These are phyloP conservation scores for Pyrenopolyporus hunteri DNA, from an alignment of 495 filamentous ascomycete genomes.

Conservation along the genomic window DNA sequence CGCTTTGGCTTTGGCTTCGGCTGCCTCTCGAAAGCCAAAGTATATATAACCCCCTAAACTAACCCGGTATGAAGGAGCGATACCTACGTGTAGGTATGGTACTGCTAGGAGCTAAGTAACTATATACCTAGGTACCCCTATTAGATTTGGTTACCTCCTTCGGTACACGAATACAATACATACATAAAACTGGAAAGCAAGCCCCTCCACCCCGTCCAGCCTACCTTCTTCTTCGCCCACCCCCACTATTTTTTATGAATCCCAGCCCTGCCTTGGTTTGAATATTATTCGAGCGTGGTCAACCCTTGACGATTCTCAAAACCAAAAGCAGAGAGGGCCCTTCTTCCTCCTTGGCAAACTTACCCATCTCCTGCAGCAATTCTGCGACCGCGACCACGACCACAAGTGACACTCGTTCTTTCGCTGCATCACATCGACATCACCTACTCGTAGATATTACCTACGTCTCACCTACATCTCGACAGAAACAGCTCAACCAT, in stretches of 20 bases:
- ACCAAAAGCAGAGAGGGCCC: conserved; percentile 14
- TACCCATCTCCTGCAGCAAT: conserved; percentile 21
- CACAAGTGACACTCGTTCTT: conserved; percentile 26
- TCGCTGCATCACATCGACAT: conserved; percentile 5
- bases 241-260: conserved; percentile 33
- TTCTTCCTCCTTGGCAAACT: conserved; percentile 33
- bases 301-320: conserved; percentile 27
- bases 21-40: too few relatives aligned
- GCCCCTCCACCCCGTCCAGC: too few relatives aligned
- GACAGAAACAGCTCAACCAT: conserved; percentile 27
- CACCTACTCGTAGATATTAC: not conserved
- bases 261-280: conserved; percentile 37
- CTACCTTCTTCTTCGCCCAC: too few relatives aligned
- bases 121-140: not conserved
- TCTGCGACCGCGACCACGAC: conserved; percentile 23
- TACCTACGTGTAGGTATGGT: too few relatives aligned
- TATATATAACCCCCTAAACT: too few relatives aligned
- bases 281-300: conserved; percentile 21
- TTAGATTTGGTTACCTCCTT: conserved; percentile 8
- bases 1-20: too few relatives aligned
- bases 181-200: not conserved
- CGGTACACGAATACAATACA: not conserved
- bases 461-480: too few relatives aligned
- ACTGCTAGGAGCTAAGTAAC: too few relatives aligned
- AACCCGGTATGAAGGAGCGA: too few relatives aligned